A percentile compares a stretch with the other conserved stretches of the same genome.
Evolutionary conservation across 345 rosid genomes (phyloP).

Genomic region (Kernera saxatilis): DNA sequence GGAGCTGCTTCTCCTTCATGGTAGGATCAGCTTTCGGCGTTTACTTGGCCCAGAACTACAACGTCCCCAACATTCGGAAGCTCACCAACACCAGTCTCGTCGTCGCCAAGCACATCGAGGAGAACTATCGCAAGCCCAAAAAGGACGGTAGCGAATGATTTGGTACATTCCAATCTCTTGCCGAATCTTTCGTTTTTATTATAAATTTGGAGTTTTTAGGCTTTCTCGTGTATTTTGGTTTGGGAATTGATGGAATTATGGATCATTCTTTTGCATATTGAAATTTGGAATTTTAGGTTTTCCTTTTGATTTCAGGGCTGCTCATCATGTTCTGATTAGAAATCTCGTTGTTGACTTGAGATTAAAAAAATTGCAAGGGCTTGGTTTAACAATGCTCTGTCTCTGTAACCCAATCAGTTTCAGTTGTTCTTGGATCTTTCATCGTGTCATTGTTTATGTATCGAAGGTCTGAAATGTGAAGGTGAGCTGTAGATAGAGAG

Average conservation of each 20-base stretch:
- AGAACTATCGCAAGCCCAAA: conserved; percentile 62
- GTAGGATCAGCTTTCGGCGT: conserved; percentile 49
- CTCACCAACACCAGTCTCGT: conserved; percentile 42
- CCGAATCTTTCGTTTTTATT: too few relatives aligned
- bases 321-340: not conserved
- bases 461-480: not conserved
- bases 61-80: conserved; percentile 58
- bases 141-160: conserved; percentile 31
- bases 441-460: not conserved
- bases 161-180: not conserved
- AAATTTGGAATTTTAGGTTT: not conserved
- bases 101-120: conserved; percentile 61
- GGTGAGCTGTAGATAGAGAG: not conserved
- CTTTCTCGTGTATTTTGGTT: not conserved
- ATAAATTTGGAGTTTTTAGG: not conserved
- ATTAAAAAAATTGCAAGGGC: not conserved
- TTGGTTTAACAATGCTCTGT: not conserved
- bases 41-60: conserved; percentile 66
- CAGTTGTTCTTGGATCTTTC: not conserved
- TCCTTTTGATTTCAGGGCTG: not conserved
- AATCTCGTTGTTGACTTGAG: not conserved
- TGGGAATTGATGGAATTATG: not conserved
- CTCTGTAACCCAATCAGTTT: not conserved
- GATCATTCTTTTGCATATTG: not conserved
- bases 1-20: conserved; percentile 48